Evolutionary conservation across 768 basidiomycete genomes (phyloP), one percentile per base, ranked within the genome.

Genomic region (Boletus rubropictus): DNA sequence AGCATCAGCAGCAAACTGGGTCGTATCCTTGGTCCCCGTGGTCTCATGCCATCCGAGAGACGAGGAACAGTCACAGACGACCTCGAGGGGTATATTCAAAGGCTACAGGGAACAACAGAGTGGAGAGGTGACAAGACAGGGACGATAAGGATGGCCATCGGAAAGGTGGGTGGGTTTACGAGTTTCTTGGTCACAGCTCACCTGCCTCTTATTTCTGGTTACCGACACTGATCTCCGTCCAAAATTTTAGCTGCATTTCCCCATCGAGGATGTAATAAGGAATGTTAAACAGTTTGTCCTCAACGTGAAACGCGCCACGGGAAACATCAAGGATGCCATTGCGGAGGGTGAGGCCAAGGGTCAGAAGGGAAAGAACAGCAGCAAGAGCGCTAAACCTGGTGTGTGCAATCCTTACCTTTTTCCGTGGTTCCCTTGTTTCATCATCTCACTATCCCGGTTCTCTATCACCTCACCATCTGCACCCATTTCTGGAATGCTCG

Each of bases 21-120:
- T 65, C 70, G 89, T 70, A 69, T 86, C 66, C 72, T 88, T 68
- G 82, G 95, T 57, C 94, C 92, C 34, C 81, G 89, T 43, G 95
- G 95, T 46, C 70, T 98, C 37, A 96, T 99, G 94, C 96, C 96
- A 10, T 87, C 89, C 7, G 89, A 86, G 52, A 83, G 93, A 64
- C 78, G 93, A 48, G 96, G 96, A 5, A 94, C 94, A 1, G 95
- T 98, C 17, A 89, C 90, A 2, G 88, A 92, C 41, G 90, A 97
- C 50, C 74, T 97, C 34, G 83, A 76, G 12, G 82, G 81, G 11
- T 94, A 87, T 53, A 82, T 99, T 47, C 76, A 80, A 56, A 79
- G 80, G 40, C 77, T 95, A 29, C 79, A 81, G 46, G 90, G 89
- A 11, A 83, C 84, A 4, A 81, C 84, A 38, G 93, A 97, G 62